Evolutionary conservation across 2,329 filamentous ascomycete species (phyloP), one percentile per base, ranked within the genome.

Genomic region (Cordyceps militaris): DNA sequence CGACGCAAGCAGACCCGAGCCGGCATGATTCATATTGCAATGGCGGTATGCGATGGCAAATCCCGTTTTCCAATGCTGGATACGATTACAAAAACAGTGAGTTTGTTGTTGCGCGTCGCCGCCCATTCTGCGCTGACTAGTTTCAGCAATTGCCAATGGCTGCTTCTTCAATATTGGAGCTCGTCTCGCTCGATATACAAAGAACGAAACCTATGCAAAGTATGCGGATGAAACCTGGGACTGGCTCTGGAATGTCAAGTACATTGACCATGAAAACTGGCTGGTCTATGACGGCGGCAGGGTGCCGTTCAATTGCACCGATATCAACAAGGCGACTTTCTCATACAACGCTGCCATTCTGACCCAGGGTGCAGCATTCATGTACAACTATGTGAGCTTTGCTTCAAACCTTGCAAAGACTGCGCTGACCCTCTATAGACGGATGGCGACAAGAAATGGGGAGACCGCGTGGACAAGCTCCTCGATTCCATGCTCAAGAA

Each of bases 1-100:
- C 88, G 62, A 82, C 82, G 1, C 77, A 80, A 59, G 83, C 80
- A 0, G 64, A 71, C 47, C 73, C 77, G 13, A 79, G 86, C 44
- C 88, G 89, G 74, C 86, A 91, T 66, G 80, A 78, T 6, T 69
- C 76, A 0, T 77, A 76, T 2, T 92, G 89, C 65, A 76, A 77
- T 23, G 88, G 88, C 62, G 89, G 88, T 10, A 67, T 92, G 63
- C 78, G 87, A 64, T 91, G 88, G 87, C 89, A 94, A 74, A 87
- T 93, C 60, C 89, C 85, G 58, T 75, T 81, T 1, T 85, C 86
- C 63, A 91, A 92, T 66, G 79, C 76, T 30, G 89, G 89, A 24
- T 94, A 89, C 69, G 80, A 85, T 66, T 91, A 92, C 76, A 94
- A 86, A 70, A 86, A 86, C 66, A 79, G 76, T 78, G 69, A 32